Evolutionary conservation across 164 flowering plant genomes (phyloP), one percentile per base, ranked within the genome.

Genomic region (Euptelea pleiosperma): DNA sequence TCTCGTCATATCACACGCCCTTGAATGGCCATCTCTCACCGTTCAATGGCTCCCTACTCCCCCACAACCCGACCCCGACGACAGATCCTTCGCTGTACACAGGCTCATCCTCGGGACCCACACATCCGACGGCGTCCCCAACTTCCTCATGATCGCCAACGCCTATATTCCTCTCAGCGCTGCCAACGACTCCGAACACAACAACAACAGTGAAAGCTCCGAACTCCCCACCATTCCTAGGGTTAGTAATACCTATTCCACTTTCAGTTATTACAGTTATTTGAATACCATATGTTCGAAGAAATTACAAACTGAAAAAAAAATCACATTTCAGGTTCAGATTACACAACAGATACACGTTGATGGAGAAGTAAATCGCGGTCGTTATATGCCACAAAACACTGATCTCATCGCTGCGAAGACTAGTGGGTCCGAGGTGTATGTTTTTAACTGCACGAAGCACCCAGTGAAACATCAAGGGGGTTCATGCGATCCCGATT

Each of bases 21-120:
- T 93, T 55, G 96, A 82, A 54, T 90, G 97, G 98, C 97, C 98
- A 0, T 93, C 97, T 36, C 94, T 90, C 61, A 90, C 98, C 50
- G 89, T 93, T 55, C 83, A 90, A 36, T 93, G 89, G 89, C 84
- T 83, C n/a, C 95, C 96, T 0, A 55, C 75, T 12, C 63, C 72
- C 0, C 70, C 84, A 0, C 48, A 46, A 6, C 55, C 61, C 37
- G 31, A 57, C 62, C 1, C 57, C 37, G 54, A 68, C 57, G 57
- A 67, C 52, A 60, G 70, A 1, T 52, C 79, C 35, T 68, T 75
- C 71, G 34, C 77, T 60, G 67, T 70, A 19, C 91, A 89, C 79
- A 75, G 70, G 51, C 77, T 93, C 66, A 50, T 90, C 59, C 83
- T 93, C 26, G 96, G 94, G 2, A 93, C 98, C 66, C 96, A 93